Conservation (phyloP, 371 early-diverging fungal genomes). For the Mortierella sp. region DNA sequence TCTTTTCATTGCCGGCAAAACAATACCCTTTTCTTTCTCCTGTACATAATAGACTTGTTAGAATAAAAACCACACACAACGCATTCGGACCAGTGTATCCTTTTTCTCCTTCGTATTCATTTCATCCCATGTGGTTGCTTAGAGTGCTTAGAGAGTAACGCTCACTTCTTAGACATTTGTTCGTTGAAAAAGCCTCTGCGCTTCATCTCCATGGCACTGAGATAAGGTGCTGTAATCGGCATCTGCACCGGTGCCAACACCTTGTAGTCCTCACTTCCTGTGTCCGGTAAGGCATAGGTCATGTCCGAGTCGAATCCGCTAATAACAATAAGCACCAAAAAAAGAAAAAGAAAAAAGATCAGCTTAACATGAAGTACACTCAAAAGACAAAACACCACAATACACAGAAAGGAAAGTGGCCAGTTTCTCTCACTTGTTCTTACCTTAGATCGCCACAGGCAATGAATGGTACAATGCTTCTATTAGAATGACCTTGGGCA, state of each 20-base stretch:
- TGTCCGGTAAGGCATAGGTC: slow-evolving; percentile 79
- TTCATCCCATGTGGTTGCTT: too few relatives aligned
- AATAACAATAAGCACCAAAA: slow-evolving; percentile 12
- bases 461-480: slow-evolving; percentile 88
- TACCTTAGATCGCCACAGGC: slow-evolving; percentile 92
- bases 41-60: too few relatives aligned
- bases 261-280: slow-evolving; percentile 60
- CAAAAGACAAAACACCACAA: slow-evolving; percentile 6
- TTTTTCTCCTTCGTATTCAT: too few relatives aligned
- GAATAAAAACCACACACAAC: too few relatives aligned
- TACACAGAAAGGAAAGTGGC: too few relatives aligned
- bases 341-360: too few relatives aligned
- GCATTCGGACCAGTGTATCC: too few relatives aligned
- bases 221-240: slow-evolving; percentile 92
- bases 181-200: slow-evolving; percentile 78
- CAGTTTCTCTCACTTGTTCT: too few relatives aligned
- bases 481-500: slow-evolving; percentile 76
- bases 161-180: slow-evolving; percentile 56
- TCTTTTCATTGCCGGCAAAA: too few relatives aligned
- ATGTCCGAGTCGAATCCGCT: slow-evolving; percentile 86
- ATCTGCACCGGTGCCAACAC: slow-evolving; percentile 82
- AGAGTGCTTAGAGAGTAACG: slow-evolving; percentile 2
- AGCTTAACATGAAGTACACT: background rate
- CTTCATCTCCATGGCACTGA: slow-evolving; percentile 85
- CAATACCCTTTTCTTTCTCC: too few relatives aligned